Evolutionary conservation across 192 early-diverging fungal genomes (phyloP).

Genomic region (Coemansia sp.): DNA sequence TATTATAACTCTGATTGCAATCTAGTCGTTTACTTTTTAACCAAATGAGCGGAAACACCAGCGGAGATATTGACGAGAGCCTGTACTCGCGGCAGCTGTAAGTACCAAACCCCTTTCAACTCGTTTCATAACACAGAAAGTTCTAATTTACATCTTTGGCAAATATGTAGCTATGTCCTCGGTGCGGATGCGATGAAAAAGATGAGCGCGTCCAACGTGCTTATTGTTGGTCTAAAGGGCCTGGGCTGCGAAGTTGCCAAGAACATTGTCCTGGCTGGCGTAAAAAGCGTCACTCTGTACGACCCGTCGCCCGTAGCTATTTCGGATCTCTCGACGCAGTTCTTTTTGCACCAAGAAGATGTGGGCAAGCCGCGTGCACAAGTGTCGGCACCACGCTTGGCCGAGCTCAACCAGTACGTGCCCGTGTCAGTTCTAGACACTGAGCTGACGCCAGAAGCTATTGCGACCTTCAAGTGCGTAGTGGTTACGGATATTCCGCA

Average conservation of each 20-base stretch:
- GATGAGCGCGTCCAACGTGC: slow-evolving; percentile 94
- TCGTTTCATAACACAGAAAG: neutral
- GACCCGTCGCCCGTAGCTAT: slow-evolving; percentile 76
- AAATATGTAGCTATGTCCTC: slow-evolving; percentile 77
- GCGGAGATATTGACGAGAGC: slow-evolving; percentile 81
- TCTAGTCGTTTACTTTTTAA: slow-evolving; percentile 11
- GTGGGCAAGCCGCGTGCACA: slow-evolving; percentile 82
- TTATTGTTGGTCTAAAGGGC: slow-evolving; percentile 93
- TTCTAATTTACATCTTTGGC: neutral
- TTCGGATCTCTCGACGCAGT: slow-evolving; percentile 85
- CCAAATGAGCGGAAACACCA: slow-evolving; percentile 20
- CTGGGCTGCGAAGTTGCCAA: slow-evolving; percentile 99
- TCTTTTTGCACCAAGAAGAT: slow-evolving; percentile 82
- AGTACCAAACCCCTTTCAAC: slow-evolving; percentile 33
- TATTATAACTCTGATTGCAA: slow-evolving; percentile 10
- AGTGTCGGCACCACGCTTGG: slow-evolving; percentile 74
- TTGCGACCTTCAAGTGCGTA: slow-evolving; percentile 69
- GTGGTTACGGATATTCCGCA: slow-evolving; percentile 84
- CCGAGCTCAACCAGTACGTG: slow-evolving; percentile 97
- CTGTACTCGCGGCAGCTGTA: slow-evolving; percentile 99
- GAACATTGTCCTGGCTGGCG: slow-evolving; percentile 96
- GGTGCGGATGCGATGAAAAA: slow-evolving; percentile 97
- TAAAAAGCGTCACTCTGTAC: slow-evolving; percentile 96
- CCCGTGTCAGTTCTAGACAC: slow-evolving; percentile 83
- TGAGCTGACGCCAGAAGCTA: slow-evolving; percentile 69